Evolutionary conservation across 2,329 filamentous ascomycete species (phyloP).

Genomic region (Xylaria sp.): DNA sequence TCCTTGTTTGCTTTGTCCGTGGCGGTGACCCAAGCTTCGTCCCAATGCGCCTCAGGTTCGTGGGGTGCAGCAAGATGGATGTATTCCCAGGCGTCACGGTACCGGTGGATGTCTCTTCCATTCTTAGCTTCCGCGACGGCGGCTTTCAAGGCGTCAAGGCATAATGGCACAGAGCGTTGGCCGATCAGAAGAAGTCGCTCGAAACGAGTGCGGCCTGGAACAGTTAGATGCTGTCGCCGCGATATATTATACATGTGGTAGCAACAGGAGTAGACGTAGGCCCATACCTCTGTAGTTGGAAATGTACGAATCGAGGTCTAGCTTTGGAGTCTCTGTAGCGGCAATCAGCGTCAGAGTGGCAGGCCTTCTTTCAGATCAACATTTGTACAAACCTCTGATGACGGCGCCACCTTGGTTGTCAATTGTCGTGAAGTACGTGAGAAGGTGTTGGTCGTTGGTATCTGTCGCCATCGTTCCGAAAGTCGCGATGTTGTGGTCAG

Average conservation of each 20-base stretch:
- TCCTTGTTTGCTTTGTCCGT: constrained; percentile 67
- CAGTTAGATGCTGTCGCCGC: constrained; percentile 3
- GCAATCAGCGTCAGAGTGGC: constrained; percentile 15
- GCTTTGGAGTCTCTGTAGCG: constrained; percentile 72
- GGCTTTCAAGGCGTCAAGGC: constrained; percentile 77
- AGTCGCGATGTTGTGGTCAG: not conserved
- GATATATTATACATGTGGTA: constrained; percentile 10
- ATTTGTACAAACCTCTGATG: constrained; percentile 47
- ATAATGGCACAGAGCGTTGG: constrained; percentile 72
- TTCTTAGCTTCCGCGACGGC: constrained; percentile 76
- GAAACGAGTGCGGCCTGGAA: constrained; percentile 76
- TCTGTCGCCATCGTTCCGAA: constrained; percentile 41
- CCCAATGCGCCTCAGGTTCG: constrained; percentile 68
- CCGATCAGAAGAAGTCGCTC: constrained; percentile 84
- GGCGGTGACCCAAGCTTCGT: constrained; percentile 74
- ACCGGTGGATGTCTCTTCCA: constrained; percentile 72
- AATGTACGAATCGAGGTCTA: constrained; percentile 90
- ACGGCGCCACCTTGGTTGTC: constrained; percentile 49
- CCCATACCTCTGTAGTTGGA: constrained; percentile 79
- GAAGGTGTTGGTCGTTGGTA: constrained; percentile 34
- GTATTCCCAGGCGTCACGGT: constrained; percentile 68
- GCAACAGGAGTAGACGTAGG: not conserved
- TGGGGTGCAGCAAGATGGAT: constrained; percentile 65
- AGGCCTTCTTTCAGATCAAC: not conserved
- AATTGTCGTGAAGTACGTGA: constrained; percentile 51